phyloP scores from a whole-genome alignment of 2,329 filamentous ascomycete species.

The Penicillium sp. region DNA sequence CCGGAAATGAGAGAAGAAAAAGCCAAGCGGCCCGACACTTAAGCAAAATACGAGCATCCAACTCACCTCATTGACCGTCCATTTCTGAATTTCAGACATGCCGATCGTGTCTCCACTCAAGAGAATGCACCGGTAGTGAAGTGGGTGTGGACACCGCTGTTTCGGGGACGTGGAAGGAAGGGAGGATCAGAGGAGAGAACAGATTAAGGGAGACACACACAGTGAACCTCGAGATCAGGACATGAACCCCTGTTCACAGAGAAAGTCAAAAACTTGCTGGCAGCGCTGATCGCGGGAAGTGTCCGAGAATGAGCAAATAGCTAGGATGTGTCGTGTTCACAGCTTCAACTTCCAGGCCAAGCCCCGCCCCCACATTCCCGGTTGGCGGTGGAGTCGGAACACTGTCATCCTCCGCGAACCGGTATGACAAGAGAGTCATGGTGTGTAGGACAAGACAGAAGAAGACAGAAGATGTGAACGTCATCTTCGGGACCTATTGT shows the following conservation, averaged over 20 bases:
- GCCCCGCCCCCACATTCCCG: conserved; percentile 11
- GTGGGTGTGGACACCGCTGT: conserved; percentile 17
- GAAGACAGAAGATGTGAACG: not conserved
- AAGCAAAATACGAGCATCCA: conserved; percentile 7
- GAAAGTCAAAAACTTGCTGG: conserved; percentile 10
- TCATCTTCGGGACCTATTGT: not conserved
- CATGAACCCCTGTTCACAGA: conserved; percentile 7
- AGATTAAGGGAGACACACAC: not conserved
- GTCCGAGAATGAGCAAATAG: conserved; percentile 2
- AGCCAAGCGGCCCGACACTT: conserved; percentile 1
- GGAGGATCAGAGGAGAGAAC: conserved; percentile 1
- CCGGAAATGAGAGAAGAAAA: conserved; percentile 9
- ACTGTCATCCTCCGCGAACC: conserved; percentile 3
- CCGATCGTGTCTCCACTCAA: conserved; percentile 13
- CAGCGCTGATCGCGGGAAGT: conserved; percentile 16
- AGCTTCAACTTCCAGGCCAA: conserved; percentile 4
- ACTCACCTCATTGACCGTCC: conserved; percentile 48
- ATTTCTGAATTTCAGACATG: conserved; percentile 41
- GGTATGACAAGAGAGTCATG: not conserved
- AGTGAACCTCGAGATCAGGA: not conserved
- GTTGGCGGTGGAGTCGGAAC: conserved; percentile 4
- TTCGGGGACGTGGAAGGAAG: conserved; percentile 1
- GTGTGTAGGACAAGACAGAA: not conserved
- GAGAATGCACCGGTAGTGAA: not conserved
- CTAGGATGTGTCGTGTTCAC: not conserved